Evolutionary conservation across 1,284 basidiomycete species (phyloP).

Genomic region (Cystobasidium sp.): DNA sequence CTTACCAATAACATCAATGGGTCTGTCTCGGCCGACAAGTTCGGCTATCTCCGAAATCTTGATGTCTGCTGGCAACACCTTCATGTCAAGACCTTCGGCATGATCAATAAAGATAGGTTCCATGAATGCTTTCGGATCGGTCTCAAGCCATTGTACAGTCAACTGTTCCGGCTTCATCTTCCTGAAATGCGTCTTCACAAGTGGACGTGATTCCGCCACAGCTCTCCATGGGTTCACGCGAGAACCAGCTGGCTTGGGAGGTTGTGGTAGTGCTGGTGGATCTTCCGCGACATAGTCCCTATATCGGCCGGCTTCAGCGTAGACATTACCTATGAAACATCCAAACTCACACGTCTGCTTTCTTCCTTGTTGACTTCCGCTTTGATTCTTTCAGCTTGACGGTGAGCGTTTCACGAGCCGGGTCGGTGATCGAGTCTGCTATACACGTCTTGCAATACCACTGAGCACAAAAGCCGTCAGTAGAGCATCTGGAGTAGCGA

Average conservation of each 20-base stretch:
- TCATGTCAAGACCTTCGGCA: constrained; percentile 80
- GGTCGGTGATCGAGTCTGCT: constrained; percentile 17
- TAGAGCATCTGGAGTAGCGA: background rate
- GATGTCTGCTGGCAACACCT: constrained; percentile 72
- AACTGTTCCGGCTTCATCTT: constrained; percentile 70
- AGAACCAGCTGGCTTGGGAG: constrained; percentile 20
- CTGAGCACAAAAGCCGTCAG: background rate
- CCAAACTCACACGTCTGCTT: constrained; percentile 27
- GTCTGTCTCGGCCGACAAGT: constrained; percentile 70
- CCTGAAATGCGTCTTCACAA: constrained; percentile 66
- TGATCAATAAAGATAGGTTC: constrained; percentile 75
- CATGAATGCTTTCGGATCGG: constrained; percentile 69
- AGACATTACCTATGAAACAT: background rate
- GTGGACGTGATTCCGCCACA: constrained; percentile 53
- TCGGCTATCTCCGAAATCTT: constrained; percentile 78
- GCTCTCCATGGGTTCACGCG: constrained; percentile 35
- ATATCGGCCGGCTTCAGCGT: constrained; percentile 7
- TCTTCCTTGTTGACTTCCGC: constrained; percentile 35
- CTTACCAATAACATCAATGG: constrained; percentile 87
- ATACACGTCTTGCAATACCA: constrained; percentile 39
- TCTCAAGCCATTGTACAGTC: constrained; percentile 71
- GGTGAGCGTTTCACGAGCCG: constrained; percentile 14
- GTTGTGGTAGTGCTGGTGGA: constrained; percentile 25
- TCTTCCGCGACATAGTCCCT: constrained; percentile 19
- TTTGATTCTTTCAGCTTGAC: constrained; percentile 37